These are phyloP conservation scores for Geotrichum australiense DNA, from an alignment of 1,139 yeast genomes.

Conservation along the genomic window DNA sequence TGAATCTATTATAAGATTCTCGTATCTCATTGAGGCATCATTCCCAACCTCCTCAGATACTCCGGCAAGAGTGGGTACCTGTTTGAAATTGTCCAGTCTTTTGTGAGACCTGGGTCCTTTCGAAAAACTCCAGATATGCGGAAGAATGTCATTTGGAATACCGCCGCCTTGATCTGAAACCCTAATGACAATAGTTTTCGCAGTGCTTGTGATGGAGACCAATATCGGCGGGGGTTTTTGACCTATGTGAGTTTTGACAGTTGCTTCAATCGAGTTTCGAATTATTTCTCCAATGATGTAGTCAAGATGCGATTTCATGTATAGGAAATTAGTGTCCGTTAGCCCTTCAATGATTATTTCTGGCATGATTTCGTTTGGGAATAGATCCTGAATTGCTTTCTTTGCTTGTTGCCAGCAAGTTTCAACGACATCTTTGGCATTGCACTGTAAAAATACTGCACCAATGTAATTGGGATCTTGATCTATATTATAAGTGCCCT, in stretches of 20 bases:
- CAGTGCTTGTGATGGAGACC: constrained; percentile 62
- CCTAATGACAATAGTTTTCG: constrained; percentile 62
- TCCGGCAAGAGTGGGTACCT: constrained; percentile 39
- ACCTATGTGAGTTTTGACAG: constrained; percentile 41
- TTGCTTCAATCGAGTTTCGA: constrained; percentile 78
- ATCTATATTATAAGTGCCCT: constrained; percentile 26
- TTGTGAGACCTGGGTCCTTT: constrained; percentile 31
- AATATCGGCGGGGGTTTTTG: constrained; percentile 51
- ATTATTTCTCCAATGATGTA: constrained; percentile 81
- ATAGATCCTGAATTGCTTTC: constrained; percentile 34
- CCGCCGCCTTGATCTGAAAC: constrained; percentile 93
- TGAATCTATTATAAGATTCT: not conserved
- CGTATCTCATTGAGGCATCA: not conserved
- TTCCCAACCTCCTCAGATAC: constrained; percentile 27
- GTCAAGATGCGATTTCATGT: constrained; percentile 78
- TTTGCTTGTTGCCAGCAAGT: constrained; percentile 50
- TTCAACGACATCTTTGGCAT: constrained; percentile 61
- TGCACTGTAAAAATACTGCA: constrained; percentile 73
- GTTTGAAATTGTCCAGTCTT: constrained; percentile 30
- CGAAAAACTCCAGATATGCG: constrained; percentile 71
- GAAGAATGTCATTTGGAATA: constrained; percentile 48
- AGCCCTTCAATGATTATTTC: constrained; percentile 63
- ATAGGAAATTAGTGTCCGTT: constrained; percentile 58
- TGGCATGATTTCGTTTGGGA: constrained; percentile 59
- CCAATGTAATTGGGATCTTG: constrained; percentile 68